Evolutionary conservation across 192 early-diverging fungal genomes (phyloP).

Genomic region (Cetraspora pellucida): DNA sequence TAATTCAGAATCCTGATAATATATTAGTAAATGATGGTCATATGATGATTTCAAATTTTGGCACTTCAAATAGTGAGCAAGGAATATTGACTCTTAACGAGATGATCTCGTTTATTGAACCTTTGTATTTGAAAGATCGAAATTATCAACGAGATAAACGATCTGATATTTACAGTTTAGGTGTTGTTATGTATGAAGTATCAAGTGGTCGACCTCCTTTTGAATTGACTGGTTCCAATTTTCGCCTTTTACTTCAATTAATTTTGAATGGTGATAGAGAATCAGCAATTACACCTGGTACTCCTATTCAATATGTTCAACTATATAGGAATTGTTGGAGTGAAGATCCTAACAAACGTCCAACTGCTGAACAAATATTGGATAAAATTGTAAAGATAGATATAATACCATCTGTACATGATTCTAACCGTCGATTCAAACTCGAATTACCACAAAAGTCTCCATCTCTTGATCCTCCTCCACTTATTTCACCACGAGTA

Average conservation of each 20-base stretch:
- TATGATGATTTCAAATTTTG: constrained; percentile 11
- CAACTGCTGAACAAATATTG: constrained; percentile 2
- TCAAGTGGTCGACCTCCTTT: constrained; percentile 21
- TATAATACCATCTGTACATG: neutral
- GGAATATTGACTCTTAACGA: neutral
- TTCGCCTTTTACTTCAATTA: neutral
- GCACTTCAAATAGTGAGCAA: neutral
- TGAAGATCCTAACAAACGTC: constrained; percentile 41
- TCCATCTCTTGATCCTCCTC: neutral
- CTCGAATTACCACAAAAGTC: neutral
- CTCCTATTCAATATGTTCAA: constrained; percentile 42
- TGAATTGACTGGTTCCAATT: neutral
- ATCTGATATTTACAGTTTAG: constrained; percentile 32
- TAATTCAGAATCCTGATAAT: constrained; percentile 25
- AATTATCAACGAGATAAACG: neutral
- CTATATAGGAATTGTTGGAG: constrained; percentile 50
- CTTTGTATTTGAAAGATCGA: constrained; percentile 4
- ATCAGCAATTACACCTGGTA: constrained; percentile 39
- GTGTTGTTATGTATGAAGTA: constrained; percentile 29
- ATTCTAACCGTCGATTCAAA: neutral
- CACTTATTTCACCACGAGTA: neutral
- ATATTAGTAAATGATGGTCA: constrained; percentile 12
- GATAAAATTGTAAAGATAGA: neutral
- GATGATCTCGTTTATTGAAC: constrained; percentile 15
- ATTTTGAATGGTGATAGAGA: constrained; percentile 39